Evolutionary conservation across 2,329 filamentous ascomycete species (phyloP), one percentile per base, ranked within the genome.

Genomic region (Anisogramma anomala): DNA sequence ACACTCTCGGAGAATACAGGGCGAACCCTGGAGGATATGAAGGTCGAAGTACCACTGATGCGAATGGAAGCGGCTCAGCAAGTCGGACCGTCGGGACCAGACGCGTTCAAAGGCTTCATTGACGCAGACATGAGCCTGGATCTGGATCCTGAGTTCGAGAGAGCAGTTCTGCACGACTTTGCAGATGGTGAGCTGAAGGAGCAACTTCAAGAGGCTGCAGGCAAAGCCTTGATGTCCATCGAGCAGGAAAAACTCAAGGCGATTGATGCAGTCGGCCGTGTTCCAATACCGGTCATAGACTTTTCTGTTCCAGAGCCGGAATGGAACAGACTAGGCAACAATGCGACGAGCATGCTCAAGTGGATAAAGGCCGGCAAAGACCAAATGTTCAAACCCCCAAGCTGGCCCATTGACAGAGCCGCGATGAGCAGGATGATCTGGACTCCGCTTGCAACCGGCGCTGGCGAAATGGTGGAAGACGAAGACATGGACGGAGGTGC

Each of bases 221-320:
- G 32, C 3, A 36, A 10, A 3, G 35, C 49, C n/a, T 51, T 49
- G 49, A 45, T 44, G n/a, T 36, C 32, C 8, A 45, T 48, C 6
- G 53, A 57, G 36, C 54, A 58, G 27, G 55, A 56, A 37, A 48
- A 52, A 36, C 48, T 56, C 5, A 40, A 54, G 14, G 51, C 55
- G 10, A 40, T 53, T 6, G 55, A 57, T 26, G 51, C 50, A 7
- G 49, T 43, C 19, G 47, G 47, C n/a, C 49, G 55, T 19, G 46
- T 56, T 6, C n/a, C 41, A 3, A 47, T 56, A n/a, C 55, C 55
- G 1, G 26, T 56, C 11, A 43, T 57, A 45, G 54, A 57, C 34
- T 57, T 58, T 27, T 51, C 48, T 7, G 31, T 52, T 8, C 44
- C 52, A 4, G 39, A 43, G 4, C 48, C 50, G 20, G 51, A 52